Conservation (phyloP, 1,139 yeast genomes). For the Tardiomyces digboiensis region DNA sequence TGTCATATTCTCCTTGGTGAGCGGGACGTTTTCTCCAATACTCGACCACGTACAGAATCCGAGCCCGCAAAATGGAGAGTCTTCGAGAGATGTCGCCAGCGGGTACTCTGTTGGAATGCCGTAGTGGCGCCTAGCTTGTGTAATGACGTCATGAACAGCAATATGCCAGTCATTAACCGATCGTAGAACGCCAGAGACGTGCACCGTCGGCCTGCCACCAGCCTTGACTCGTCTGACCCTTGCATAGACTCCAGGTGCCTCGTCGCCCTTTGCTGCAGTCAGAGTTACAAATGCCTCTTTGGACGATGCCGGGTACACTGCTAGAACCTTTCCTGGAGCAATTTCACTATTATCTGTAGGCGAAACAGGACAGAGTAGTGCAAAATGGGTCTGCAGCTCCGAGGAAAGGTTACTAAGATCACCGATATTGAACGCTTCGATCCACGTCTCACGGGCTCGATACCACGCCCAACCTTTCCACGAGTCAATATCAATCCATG, state of each 20-base stretch:
- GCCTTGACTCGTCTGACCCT: not conserved
- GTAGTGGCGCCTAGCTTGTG: not conserved
- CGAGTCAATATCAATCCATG: not conserved
- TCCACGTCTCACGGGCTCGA: not conserved
- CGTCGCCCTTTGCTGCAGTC: not conserved
- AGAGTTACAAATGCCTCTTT: not conserved
- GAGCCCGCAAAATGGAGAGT: conserved; percentile 3
- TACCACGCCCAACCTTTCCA: not conserved
- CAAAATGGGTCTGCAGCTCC: not conserved
- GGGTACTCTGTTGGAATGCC: not conserved
- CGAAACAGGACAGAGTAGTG: not conserved
- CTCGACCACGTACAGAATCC: conserved; percentile 6
- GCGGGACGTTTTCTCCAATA: conserved; percentile 3
- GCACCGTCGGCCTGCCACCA: not conserved
- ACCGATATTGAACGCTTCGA: not conserved
- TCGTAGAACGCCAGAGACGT: not conserved
- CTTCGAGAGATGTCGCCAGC: not conserved
- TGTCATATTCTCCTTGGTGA: conserved; percentile 1
- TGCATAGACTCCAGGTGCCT: not conserved
- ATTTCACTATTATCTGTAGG: not conserved
- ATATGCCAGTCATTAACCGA: not conserved
- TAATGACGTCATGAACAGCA: not conserved
- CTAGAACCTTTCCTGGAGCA: not conserved
- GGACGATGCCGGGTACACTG: not conserved
- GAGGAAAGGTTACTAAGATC: not conserved